phyloP scores from a whole-genome alignment of 208 protist species.

The Crithidia sp. region DNA sequence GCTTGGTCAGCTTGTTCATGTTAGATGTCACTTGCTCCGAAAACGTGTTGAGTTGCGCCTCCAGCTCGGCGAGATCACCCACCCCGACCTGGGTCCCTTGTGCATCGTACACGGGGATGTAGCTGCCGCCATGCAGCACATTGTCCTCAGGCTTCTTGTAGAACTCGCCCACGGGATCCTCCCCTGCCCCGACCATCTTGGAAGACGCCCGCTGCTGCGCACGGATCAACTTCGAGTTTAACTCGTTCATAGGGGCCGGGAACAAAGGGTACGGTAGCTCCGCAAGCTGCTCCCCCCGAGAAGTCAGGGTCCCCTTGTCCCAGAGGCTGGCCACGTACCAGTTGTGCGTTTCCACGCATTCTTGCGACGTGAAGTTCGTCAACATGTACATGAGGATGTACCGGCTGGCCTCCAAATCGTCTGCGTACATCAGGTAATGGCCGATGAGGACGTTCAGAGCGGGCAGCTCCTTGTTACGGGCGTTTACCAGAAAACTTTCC shows the following conservation, averaged over 20 bases:
- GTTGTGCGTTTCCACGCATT: conserved; percentile 10
- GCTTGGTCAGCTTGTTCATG: conserved; percentile 2
- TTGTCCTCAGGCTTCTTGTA: conserved; percentile 1
- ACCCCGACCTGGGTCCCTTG: conserved; percentile 4
- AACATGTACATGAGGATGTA: conserved; percentile 8
- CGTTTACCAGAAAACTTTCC: background rate
- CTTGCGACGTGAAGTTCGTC: background rate
- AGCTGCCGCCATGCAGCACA: conserved; percentile 1
- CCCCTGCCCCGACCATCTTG: background rate
- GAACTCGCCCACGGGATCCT: background rate
- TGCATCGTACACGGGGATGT: conserved; percentile 2
- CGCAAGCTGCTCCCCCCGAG: background rate
- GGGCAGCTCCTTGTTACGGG: background rate
- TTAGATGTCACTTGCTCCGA: background rate
- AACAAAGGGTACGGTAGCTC: conserved; percentile 2
- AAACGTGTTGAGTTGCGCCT: background rate
- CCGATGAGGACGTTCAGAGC: background rate
- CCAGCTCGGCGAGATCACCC: background rate
- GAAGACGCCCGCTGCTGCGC: background rate
- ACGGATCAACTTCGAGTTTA: background rate
- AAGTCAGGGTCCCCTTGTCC: background rate
- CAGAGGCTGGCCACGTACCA: background rate
- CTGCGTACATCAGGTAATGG: background rate
- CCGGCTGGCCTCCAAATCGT: background rate
- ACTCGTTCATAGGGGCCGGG: conserved; percentile 1